phyloP scores from a whole-genome alignment of 2,329 filamentous ascomycete genomes.

The Aspergillus sp. region DNA sequence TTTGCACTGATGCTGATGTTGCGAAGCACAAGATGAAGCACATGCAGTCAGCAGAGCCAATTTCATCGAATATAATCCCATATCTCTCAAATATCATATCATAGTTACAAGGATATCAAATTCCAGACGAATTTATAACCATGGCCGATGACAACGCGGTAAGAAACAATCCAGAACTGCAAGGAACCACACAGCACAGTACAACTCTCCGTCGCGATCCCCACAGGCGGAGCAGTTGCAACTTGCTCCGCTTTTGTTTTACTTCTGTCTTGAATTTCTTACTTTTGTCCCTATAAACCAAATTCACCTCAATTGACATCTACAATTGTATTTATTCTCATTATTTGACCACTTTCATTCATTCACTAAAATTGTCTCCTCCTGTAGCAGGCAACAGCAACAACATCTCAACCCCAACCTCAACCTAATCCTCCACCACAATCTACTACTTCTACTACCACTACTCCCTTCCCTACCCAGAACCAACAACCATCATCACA shows the following conservation, averaged over 20 bases:
- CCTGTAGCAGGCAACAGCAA: too few species aligned
- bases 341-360: too few species aligned
- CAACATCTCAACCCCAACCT: not conserved
- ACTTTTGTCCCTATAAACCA: not conserved
- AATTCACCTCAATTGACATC: not conserved
- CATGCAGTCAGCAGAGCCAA: not conserved
- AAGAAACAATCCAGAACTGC: constrained; percentile 13
- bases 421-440: not conserved
- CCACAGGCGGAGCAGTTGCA: not conserved
- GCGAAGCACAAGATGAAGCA: not conserved
- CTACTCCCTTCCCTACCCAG: constrained; percentile 19
- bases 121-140: not conserved
- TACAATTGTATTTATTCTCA: too few species aligned
- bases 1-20: constrained; percentile 22
- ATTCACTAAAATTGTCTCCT: too few species aligned
- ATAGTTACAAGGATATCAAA: too few species aligned
- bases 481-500: constrained; percentile 6
- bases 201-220: constrained; percentile 13
- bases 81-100: not conserved
- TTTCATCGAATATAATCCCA: not conserved
- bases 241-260: constrained; percentile 7
- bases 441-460: not conserved
- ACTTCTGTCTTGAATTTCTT: not conserved
- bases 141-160: constrained; percentile 23
- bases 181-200: not conserved